These are phyloP conservation scores for Lichtheimia hyalospora DNA, from an alignment of 371 early-diverging fungal species.

Conservation along the genomic window DNA sequence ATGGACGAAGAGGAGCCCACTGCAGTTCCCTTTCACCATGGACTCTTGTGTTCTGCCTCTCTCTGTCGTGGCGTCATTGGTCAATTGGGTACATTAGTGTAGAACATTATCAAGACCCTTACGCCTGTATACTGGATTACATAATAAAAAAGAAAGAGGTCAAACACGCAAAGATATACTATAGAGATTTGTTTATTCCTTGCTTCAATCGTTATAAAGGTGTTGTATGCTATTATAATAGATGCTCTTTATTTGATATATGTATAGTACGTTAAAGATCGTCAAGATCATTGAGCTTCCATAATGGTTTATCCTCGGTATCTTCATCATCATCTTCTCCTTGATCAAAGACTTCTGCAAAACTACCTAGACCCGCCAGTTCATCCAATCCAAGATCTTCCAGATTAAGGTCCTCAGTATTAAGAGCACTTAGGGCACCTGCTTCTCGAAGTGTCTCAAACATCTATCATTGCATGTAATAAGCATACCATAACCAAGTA, in stretches of 20 bases:
- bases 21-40: conserved; percentile 51
- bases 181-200: neutral
- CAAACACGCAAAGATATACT: neutral
- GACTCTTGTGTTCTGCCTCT: conserved; percentile 45
- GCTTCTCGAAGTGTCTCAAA: neutral
- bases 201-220: no score
- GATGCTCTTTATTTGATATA: no score
- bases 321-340: conserved; percentile 6
- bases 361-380: neutral
- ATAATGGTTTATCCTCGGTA: conserved; percentile 10
- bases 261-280: neutral
- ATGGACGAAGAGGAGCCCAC: conserved; percentile 23
- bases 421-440: neutral
- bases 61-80: conserved; percentile 26
- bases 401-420: conserved; percentile 7
- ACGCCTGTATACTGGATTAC: no score
- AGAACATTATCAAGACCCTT: neutral
- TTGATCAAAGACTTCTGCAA: no score
- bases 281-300: neutral
- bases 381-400: conserved; percentile 15
- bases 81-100: conserved; percentile 7
- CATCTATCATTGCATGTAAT: neutral
- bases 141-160: neutral
- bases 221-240: no score
- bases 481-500: neutral